Base-by-base conservation (phyloP, 2,329 filamentous ascomycete species). In the Penicillium sp. region DNA sequence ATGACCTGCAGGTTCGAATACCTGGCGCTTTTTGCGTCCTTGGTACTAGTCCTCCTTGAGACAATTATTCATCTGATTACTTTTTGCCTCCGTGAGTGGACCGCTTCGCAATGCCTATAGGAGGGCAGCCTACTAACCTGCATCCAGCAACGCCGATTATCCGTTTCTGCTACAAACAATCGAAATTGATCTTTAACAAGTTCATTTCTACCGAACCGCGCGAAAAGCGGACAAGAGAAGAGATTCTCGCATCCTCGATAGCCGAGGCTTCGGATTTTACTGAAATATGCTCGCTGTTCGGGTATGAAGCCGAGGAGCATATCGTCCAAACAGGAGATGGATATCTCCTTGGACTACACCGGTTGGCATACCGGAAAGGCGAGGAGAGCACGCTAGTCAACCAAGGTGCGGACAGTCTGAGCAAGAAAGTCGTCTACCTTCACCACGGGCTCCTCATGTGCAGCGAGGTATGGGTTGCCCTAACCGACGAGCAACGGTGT, bases 361-460 rank as follows among this genome's bases (percentile, higher is more conserved):
- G 95, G 7, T 79, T 99, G 49, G 91, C 90, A 20, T 96, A 90
- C 85, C 86, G 84, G 60, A 90, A 87, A 68, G 92, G 91, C 11
- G 92, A 96, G 73, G 90, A 95, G 72, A 86, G 87, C n/a, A 79
- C 83, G 55, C 86, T 86, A 63, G 90, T 96, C 69, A 97, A 97
- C 73, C 81, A 82, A 53, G 80, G 82, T 0, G 82, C 83, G 0
- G 82, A 83, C 38, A 88, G 88, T 69, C 68, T 90, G 31, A 84
- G 84, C 76, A 97, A 97, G 80, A 90, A 88, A 67, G 91, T 98
- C 51, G 88, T 95, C 6, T 99, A 98, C 75, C 81, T 99, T 64
- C 95, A 99, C 72, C 95, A 99, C 76, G 95, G 94, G 8, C 83
- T 99, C 59, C 85, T 99, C 72, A 99, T 99, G 95, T 98, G 97